These are phyloP conservation scores for Spathaspora passalidarum DNA, from an alignment of 805 yeast species.

Conservation along the genomic window DNA sequence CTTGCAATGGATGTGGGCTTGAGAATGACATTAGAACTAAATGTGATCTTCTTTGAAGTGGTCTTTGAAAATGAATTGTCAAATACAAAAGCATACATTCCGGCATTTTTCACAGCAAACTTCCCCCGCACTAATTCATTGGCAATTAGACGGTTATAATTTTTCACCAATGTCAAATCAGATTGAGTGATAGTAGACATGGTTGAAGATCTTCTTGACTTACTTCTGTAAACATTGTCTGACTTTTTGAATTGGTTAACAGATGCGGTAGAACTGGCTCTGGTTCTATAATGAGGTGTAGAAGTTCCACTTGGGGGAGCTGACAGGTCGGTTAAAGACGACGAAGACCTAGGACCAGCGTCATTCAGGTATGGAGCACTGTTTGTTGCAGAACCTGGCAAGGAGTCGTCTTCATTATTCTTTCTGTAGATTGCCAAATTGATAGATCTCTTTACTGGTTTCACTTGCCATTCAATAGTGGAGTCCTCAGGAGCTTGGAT, in stretches of 20 bases:
- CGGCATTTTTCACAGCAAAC: constrained; percentile 57
- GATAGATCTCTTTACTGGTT: constrained; percentile 56
- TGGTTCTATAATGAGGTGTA: constrained; percentile 3
- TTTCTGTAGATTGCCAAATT: constrained; percentile 39
- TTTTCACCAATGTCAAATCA: constrained; percentile 51
- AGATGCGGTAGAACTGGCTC: constrained; percentile 11
- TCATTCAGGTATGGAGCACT: constrained; percentile 6
- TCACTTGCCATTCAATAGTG: constrained; percentile 72
- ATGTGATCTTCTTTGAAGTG: constrained; percentile 75
- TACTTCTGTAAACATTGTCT: constrained; percentile 20
- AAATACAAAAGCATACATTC: constrained; percentile 82
- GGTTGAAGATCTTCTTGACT: constrained; percentile 35
- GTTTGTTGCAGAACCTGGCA: not conserved
- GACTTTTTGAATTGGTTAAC: constrained; percentile 10
- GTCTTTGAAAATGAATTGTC: constrained; percentile 90
- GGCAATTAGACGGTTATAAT: constrained; percentile 49
- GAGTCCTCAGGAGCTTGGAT: constrained; percentile 69
- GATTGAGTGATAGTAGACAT: constrained; percentile 39
- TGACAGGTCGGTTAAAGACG: not conserved
- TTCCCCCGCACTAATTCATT: constrained; percentile 63
- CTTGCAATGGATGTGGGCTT: not conserved
- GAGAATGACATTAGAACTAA: constrained; percentile 35
- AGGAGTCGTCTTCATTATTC: constrained; percentile 18
- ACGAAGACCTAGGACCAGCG: constrained; percentile 1
- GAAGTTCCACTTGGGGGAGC: constrained; percentile 5